Evolutionary conservation across 768 basidiomycete species (phyloP), one percentile per base, ranked within the genome.

Genomic region (Neoboletus subvelutipes): DNA sequence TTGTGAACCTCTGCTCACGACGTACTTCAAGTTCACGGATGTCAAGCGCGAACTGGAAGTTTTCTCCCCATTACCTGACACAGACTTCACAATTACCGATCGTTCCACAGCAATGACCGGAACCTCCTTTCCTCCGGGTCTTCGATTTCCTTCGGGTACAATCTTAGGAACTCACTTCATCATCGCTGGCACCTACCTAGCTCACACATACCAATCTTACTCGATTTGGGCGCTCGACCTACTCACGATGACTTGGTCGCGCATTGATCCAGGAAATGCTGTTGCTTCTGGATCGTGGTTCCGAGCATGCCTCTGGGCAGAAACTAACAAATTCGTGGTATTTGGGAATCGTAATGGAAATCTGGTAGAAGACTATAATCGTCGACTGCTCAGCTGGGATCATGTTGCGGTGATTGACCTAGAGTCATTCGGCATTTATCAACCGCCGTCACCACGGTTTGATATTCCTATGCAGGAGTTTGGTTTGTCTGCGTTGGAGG

Each of bases 191-290:
- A 96, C 94, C 20, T 97, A 97, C 68, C 87, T 99, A 56, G 93
- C 95, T 1, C 91, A 94, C 67, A 88, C 89, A 41, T 92, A 91
- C 64, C 94, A 96, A 67, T 92, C 92, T 28, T 99, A 94, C 72
- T 94, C 94, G 11, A 90, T 98, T 56, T 99, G 95, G 95, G 90
- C 92, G 1, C 84, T 99, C 45, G 90, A 99, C 70, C 80, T 98
- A 26, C 73, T 81, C 48, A 81, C 79, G 56, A 89, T 93, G 85
- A 81, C 82, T 29, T 94, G 94, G 93, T 83, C 88, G 40, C 86
- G 91, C 39, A 88, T 95, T 33, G 94, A 95, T 67, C 87, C 92
- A 0, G 94, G 93, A 15, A 88, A 87, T 63, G 87, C 90, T 1
- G 83, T 98, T 22, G 80, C 86, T 50, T 82, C 83, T 41, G 96